Conservation (phyloP, 768 basidiomycete genomes). For the Cystobasidium onofrii region DNA sequence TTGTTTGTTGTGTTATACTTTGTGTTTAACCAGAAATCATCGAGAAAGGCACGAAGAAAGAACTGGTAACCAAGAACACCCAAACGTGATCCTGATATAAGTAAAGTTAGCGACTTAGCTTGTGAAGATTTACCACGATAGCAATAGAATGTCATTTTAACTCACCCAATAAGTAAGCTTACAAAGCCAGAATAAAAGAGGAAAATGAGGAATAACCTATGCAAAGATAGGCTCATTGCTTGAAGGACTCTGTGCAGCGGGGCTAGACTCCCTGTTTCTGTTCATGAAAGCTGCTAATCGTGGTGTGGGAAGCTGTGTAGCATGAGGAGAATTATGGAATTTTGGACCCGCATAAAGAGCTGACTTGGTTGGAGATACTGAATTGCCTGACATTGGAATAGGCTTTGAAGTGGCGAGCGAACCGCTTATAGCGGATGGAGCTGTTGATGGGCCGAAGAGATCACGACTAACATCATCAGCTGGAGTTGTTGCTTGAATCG, state of each 20-base stretch:
- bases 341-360: constrained; percentile 32
- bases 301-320: constrained; percentile 27
- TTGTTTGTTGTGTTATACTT: no score
- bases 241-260: background rate
- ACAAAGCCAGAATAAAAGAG: background rate
- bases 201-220: background rate
- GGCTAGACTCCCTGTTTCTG: background rate
- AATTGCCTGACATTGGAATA: background rate
- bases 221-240: background rate
- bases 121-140: no score
- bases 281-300: constrained; percentile 16
- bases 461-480: background rate
- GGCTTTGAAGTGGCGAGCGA: background rate
- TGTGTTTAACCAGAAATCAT: no score
- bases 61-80: no score
- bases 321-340: constrained; percentile 33
- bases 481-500: background rate
- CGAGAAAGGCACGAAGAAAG: no score
- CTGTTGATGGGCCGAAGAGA: background rate
- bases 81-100: no score
- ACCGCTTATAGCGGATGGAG: background rate
- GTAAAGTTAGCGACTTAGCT: no score
- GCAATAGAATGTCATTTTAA: no score
- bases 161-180: background rate
- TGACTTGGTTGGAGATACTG: background rate